These are phyloP conservation scores for Pyrenula massariospora DNA, from an alignment of 495 filamentous ascomycete genomes.

Conservation along the genomic window DNA sequence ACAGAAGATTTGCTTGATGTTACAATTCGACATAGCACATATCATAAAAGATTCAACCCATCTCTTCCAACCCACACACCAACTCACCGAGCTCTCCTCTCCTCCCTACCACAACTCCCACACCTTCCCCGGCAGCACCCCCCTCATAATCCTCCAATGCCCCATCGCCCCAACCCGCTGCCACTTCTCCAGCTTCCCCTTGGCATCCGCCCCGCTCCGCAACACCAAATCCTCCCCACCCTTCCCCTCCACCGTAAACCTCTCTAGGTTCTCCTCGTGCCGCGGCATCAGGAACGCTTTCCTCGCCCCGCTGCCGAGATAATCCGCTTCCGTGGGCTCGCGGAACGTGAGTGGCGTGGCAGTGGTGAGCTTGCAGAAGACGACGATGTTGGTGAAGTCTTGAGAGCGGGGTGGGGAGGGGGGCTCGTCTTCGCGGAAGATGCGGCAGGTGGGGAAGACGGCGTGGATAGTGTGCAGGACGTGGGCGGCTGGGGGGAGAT, in stretches of 20 bases:
- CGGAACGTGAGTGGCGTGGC: slow-evolving; percentile 51
- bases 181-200: slow-evolving; percentile 49
- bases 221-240: slow-evolving; percentile 29
- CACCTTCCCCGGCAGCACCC: slow-evolving; percentile 60
- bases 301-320: slow-evolving; percentile 57
- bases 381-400: slow-evolving; percentile 89
- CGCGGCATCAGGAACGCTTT: slow-evolving; percentile 57
- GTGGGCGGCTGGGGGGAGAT: slow-evolving; percentile 55
- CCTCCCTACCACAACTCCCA: slow-evolving; percentile 87
- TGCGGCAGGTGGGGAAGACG: slow-evolving; percentile 69
- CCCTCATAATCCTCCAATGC: slow-evolving; percentile 89
- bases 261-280: slow-evolving; percentile 52
- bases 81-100: background rate
- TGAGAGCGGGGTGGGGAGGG: slow-evolving; percentile 2
- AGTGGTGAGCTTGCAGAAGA: slow-evolving; percentile 38
- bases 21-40: no score
- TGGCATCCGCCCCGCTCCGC: slow-evolving; percentile 33
- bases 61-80: background rate
- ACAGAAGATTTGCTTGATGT: no score
- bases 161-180: slow-evolving; percentile 64
- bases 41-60: no score
- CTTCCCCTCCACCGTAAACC: slow-evolving; percentile 23
- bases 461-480: slow-evolving; percentile 59
- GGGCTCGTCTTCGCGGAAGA: slow-evolving; percentile 68
- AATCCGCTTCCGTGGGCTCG: slow-evolving; percentile 50